These are phyloP conservation scores for Colletotrichum liriopes DNA, from an alignment of 2,329 filamentous ascomycete genomes.

Conservation along the genomic window DNA sequence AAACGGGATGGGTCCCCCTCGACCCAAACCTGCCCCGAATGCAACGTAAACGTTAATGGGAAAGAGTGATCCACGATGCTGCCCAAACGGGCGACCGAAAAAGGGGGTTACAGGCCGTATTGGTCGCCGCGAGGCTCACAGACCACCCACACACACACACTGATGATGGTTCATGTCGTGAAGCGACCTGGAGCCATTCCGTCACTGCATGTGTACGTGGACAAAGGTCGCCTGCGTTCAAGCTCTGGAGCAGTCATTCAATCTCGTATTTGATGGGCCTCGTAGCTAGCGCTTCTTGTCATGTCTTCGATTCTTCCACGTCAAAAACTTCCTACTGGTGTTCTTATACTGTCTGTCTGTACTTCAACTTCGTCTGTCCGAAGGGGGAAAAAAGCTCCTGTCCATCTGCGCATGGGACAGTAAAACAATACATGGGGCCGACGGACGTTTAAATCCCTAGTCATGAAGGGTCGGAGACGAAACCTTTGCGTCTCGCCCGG, in stretches of 20 bases:
- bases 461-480: slow-evolving; percentile 29
- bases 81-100: neutral
- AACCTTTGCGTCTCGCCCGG: slow-evolving; percentile 9
- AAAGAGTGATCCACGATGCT: slow-evolving; percentile 17
- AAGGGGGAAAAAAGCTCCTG: neutral
- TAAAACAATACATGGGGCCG: neutral
- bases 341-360: slow-evolving; percentile 24
- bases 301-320: slow-evolving; percentile 16
- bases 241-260: neutral
- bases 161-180: neutral
- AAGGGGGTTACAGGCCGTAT: slow-evolving; percentile 9
- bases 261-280: neutral
- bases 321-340: slow-evolving; percentile 17
- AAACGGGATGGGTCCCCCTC: neutral
- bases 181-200: neutral
- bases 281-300: neutral
- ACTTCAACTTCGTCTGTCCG: slow-evolving; percentile 4
- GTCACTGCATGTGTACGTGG: too few relatives aligned
- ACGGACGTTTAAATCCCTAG: slow-evolving; percentile 17
- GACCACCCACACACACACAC: neutral
- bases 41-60: neutral
- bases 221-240: neutral
- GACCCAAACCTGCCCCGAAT: neutral
- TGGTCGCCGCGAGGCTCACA: neutral
- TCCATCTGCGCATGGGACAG: slow-evolving; percentile 22